Conservation (phyloP, 192 early-diverging fungal genomes). For the Chytriomyces hyalinus region DNA sequence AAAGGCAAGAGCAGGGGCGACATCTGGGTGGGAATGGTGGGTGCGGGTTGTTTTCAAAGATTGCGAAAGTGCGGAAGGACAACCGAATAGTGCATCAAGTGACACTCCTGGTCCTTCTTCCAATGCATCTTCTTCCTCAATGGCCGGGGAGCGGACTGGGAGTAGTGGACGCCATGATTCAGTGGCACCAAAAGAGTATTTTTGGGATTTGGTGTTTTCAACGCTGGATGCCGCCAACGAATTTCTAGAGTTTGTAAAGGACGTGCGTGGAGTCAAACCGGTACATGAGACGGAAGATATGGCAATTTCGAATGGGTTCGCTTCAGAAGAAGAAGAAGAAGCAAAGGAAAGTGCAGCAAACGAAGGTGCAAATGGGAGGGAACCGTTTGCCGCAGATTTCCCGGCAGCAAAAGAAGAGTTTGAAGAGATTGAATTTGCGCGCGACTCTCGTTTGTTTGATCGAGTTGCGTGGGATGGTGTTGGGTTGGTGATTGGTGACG, state of each 20-base stretch:
- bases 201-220: conserved; percentile 57
- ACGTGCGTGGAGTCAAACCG: conserved; percentile 39
- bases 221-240: conserved; percentile 53
- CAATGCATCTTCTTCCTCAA: neutral
- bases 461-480: conserved; percentile 31
- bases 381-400: neutral
- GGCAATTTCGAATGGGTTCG: conserved; percentile 1
- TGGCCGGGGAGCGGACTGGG: no score
- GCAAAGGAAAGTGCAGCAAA: neutral
- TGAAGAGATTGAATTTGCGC: conserved; percentile 4
- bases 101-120: neutral
- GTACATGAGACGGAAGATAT: conserved; percentile 37
- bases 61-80: neutral
- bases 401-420: neutral
- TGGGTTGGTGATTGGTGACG: conserved; percentile 33
- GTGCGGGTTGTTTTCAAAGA: conserved; percentile 47
- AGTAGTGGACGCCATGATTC: conserved; percentile 9
- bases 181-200: conserved; percentile 34
- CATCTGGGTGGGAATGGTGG: conserved; percentile 63
- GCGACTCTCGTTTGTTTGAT: conserved; percentile 27
- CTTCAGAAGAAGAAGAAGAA: neutral
- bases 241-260: conserved; percentile 48
- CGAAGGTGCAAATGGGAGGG: neutral
- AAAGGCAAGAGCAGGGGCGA: conserved; percentile 28
- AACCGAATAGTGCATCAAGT: neutral